A percentile compares a stretch with the other conserved stretches of the same genome.
Evolutionary conservation across 2,329 filamentous ascomycete genomes (phyloP).

Genomic region (Calonectria henricotiae): DNA sequence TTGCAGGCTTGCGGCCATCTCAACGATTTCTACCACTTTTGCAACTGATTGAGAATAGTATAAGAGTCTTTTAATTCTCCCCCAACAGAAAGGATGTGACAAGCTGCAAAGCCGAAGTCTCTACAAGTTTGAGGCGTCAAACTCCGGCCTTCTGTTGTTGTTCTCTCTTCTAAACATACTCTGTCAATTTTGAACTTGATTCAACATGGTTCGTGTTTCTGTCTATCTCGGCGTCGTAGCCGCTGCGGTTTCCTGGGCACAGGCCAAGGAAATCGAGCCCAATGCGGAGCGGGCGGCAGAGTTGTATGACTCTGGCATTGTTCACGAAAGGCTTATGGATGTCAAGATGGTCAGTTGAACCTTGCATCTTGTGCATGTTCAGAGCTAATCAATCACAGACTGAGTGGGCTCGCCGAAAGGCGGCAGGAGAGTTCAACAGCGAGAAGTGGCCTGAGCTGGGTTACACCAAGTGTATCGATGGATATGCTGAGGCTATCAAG

Average conservation of each 20-base stretch:
- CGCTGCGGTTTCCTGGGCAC: background rate
- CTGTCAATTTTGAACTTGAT: background rate
- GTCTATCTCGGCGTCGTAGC: background rate
- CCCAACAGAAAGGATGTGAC: background rate
- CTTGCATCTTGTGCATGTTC: background rate
- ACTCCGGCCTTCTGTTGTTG: background rate
- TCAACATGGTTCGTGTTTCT: background rate
- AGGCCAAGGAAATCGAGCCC: slow-evolving; percentile 9
- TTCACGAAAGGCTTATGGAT: background rate
- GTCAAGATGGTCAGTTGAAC: background rate
- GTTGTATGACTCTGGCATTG: slow-evolving; percentile 7
- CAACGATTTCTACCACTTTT: background rate
- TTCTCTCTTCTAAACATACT: background rate
- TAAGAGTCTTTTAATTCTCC: background rate
- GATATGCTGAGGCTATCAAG: slow-evolving; percentile 16
- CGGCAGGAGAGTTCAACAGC: slow-evolving; percentile 6
- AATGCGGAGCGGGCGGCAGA: background rate
- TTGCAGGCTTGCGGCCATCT: background rate
- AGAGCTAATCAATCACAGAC: background rate
- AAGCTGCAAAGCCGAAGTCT: slow-evolving; percentile 19
- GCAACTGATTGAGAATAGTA: background rate
- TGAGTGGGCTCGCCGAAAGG: slow-evolving; percentile 13
- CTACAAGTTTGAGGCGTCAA: background rate
- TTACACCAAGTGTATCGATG: slow-evolving; percentile 4
- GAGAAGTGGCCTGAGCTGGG: slow-evolving; percentile 2